Conservation (phyloP, 148 eudicot species). For the Polygonum aviculare region DNA sequence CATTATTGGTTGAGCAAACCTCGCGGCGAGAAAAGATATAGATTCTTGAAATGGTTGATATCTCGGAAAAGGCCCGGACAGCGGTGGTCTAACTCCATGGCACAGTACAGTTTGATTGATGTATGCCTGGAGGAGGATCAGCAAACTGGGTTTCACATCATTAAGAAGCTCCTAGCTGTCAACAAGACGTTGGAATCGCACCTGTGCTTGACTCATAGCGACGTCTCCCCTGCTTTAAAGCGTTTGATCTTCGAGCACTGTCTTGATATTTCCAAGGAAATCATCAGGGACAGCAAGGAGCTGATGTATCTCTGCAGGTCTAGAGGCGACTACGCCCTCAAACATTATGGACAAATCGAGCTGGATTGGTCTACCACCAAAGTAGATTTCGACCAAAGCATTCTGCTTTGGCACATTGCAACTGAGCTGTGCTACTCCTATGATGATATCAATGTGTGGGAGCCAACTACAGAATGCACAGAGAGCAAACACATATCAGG, state of each 20-base stretch:
- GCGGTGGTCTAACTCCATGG: slow-evolving; percentile 37
- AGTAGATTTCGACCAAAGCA: slow-evolving; percentile 36
- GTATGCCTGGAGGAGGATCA: slow-evolving; percentile 17
- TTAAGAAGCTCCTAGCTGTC: slow-evolving; percentile 17
- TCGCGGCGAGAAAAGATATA: background rate
- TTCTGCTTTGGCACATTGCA: slow-evolving; percentile 55
- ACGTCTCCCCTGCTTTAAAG: slow-evolving; percentile 23
- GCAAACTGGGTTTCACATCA: background rate
- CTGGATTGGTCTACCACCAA: slow-evolving; percentile 16
- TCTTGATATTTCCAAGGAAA: background rate
- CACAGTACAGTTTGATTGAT: slow-evolving; percentile 30
- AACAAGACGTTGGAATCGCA: slow-evolving; percentile 16
- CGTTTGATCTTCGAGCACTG: slow-evolving; percentile 18
- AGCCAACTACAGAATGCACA: background rate
- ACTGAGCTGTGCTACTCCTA: slow-evolving; percentile 36
- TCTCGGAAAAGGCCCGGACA: slow-evolving; percentile 1
- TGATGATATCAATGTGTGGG: background rate
- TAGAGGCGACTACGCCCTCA: slow-evolving; percentile 19
- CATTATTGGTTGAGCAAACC: slow-evolving; percentile 21
- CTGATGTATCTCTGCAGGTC: slow-evolving; percentile 17
- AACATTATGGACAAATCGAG: background rate
- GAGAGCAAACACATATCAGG: slow-evolving; percentile 34
- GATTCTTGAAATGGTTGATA: background rate
- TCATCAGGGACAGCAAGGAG: background rate
- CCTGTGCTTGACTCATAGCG: slow-evolving; percentile 12